Conservation (phyloP, 2,329 filamentous ascomycete species). For the Aspergillus awamori region DNA sequence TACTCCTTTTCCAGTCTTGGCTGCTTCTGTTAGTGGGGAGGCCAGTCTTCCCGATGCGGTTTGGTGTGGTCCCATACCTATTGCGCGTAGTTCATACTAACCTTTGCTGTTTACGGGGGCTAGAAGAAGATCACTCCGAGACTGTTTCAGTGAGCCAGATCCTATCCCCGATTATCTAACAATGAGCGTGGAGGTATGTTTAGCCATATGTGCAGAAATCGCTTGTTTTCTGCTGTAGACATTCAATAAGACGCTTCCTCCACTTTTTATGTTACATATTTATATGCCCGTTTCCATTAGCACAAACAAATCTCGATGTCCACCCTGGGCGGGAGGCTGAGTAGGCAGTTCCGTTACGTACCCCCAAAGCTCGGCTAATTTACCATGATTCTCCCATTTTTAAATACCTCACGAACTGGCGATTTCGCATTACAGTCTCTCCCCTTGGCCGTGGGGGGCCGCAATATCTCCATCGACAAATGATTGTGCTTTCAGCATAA, state of each 20-base stretch:
- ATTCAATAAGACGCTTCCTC: neutral
- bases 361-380: conserved; percentile 2
- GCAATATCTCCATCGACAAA: neutral
- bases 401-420: neutral
- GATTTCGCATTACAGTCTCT: neutral
- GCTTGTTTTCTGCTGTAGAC: neutral
- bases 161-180: neutral
- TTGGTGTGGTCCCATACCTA: conserved; percentile 18
- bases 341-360: neutral
- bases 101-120: conserved; percentile 9
- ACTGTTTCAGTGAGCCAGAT: conserved; percentile 1
- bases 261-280: neutral
- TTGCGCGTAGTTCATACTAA: conserved; percentile 18
- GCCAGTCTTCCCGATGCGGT: conserved; percentile 13
- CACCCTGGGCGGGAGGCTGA: neutral
- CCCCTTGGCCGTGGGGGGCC: neutral
- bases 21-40: conserved; percentile 7
- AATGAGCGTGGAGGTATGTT: neutral
- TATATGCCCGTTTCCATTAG: neutral
- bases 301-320: neutral
- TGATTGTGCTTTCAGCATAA: neutral
- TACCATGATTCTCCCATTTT: neutral
- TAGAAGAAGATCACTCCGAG: conserved; percentile 11
- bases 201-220: too few species aligned
- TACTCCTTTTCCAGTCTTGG: conserved; percentile 22